phyloP scores from a whole-genome alignment of 306 rosid species.

The Oemleria cerasiformis region DNA sequence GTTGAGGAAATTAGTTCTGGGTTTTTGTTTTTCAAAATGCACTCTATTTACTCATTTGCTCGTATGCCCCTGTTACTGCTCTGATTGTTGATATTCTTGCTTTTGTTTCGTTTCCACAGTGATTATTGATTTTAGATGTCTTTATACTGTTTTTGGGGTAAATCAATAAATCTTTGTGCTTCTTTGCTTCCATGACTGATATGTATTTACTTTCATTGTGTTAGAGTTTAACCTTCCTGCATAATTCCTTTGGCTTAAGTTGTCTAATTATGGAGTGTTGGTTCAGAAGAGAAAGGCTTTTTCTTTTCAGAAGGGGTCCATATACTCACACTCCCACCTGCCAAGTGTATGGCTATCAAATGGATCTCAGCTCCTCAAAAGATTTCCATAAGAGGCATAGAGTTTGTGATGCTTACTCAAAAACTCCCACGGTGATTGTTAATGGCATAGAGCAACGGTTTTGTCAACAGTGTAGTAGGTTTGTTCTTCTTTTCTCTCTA shows the following conservation, averaged over 20 bases:
- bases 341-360: slow-evolving; percentile 72
- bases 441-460: slow-evolving; percentile 78
- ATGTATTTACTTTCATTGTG: slow-evolving; percentile 15
- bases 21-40: neutral
- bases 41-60: neutral
- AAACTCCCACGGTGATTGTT: slow-evolving; percentile 70
- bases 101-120: slow-evolving; percentile 15
- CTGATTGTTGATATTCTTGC: slow-evolving; percentile 18
- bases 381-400: slow-evolving; percentile 78
- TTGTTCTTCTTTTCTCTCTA: neutral
- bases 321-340: slow-evolving; percentile 51
- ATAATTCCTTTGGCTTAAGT: slow-evolving; percentile 20
- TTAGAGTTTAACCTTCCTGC: slow-evolving; percentile 30
- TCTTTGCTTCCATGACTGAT: neutral
- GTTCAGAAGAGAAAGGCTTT: slow-evolving; percentile 58
- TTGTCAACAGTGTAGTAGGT: slow-evolving; percentile 95
- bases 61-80: slow-evolving; percentile 22
- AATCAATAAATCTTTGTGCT: neutral
- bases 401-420: slow-evolving; percentile 85
- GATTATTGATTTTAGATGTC: slow-evolving; percentile 16
- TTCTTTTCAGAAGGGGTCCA: slow-evolving; percentile 50
- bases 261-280: slow-evolving; percentile 66
- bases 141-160: neutral
- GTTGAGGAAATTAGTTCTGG: too few relatives aligned
- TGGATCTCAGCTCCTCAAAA: slow-evolving; percentile 72